Evolutionary conservation across 768 basidiomycete genomes (phyloP).

Genomic region (Xerocomellus amylosporus): DNA sequence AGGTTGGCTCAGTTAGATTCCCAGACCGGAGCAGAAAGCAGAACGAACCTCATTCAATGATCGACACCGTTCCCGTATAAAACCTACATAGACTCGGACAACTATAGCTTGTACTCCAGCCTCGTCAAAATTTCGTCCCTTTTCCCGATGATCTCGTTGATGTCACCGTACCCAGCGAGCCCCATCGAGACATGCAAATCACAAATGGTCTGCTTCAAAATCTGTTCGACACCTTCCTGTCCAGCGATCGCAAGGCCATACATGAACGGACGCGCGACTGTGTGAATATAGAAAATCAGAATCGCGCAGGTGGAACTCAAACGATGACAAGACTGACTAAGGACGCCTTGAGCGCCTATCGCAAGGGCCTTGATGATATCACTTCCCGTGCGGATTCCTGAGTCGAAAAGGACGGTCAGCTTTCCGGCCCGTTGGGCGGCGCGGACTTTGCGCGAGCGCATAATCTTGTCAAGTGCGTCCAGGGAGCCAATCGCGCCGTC

Average conservation of each 20-base stretch:
- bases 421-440: conserved; percentile 59
- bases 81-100: too few species aligned
- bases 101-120: conserved; percentile 20
- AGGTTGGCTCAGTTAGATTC: neutral
- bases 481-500: conserved; percentile 80
- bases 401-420: conserved; percentile 64
- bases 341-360: conserved; percentile 78
- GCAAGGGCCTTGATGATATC: conserved; percentile 86
- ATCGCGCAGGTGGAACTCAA: neutral
- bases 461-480: conserved; percentile 67
- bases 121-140: conserved; percentile 30
- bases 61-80: too few species aligned
- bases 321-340: conserved; percentile 47
- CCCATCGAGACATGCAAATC: conserved; percentile 68
- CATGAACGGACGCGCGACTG: conserved; percentile 73
- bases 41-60: neutral
- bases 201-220: conserved; percentile 62
- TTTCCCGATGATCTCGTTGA: conserved; percentile 64
- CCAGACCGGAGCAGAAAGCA: neutral
- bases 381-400: conserved; percentile 77
- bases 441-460: conserved; percentile 55
- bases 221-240: conserved; percentile 71
- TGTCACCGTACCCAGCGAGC: conserved; percentile 52
- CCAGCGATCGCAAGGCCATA: conserved; percentile 72
- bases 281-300: neutral